A percentile compares a stretch with the other conserved stretches of the same genome.
phyloP scores from a whole-genome alignment of 805 yeast genomes.

The Priceomyces medius region DNA sequence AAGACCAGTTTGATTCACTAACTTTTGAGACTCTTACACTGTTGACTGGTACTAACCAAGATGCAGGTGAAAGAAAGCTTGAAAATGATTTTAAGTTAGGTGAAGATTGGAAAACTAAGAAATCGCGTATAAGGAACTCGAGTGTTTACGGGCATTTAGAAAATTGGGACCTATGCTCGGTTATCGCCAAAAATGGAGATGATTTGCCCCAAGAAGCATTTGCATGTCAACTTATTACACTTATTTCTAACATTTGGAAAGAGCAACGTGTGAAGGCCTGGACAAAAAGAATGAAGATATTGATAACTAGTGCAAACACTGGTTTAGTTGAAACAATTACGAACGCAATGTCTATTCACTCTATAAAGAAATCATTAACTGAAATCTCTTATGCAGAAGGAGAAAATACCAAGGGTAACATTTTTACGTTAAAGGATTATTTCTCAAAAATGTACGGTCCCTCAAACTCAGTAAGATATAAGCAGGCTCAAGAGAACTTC shows the following conservation, averaged over 20 bases:
- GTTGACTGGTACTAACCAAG: conserved; percentile 50
- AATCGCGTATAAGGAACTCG: conserved; percentile 71
- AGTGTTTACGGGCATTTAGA: conserved; percentile 82
- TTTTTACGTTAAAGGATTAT: conserved; percentile 76
- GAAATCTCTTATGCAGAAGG: conserved; percentile 67
- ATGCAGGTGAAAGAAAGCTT: conserved; percentile 79
- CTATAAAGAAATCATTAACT: conserved; percentile 89
- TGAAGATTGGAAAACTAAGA: conserved; percentile 89
- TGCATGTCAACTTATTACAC: conserved; percentile 90
- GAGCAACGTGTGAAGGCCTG: conserved; percentile 68
- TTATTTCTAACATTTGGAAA: conserved; percentile 84
- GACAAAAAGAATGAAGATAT: conserved; percentile 91
- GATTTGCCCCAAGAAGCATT: conserved; percentile 96
- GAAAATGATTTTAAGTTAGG: conserved; percentile 93
- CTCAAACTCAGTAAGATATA: conserved; percentile 51
- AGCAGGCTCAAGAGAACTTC: conserved; percentile 80
- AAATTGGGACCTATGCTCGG: conserved; percentile 94
- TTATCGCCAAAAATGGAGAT: conserved; percentile 94
- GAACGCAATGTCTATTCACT: conserved; percentile 89
- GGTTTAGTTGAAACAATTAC: conserved; percentile 96
- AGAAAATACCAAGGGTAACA: conserved; percentile 65
- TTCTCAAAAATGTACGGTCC: conserved; percentile 75
- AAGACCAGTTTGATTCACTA: conserved; percentile 41
- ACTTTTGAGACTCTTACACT: conserved; percentile 38
- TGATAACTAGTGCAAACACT: conserved; percentile 85